Evolutionary conservation across 805 yeast genomes (phyloP), one percentile per base, ranked within the genome.

Genomic region (Grigorovia yakushimaensis): DNA sequence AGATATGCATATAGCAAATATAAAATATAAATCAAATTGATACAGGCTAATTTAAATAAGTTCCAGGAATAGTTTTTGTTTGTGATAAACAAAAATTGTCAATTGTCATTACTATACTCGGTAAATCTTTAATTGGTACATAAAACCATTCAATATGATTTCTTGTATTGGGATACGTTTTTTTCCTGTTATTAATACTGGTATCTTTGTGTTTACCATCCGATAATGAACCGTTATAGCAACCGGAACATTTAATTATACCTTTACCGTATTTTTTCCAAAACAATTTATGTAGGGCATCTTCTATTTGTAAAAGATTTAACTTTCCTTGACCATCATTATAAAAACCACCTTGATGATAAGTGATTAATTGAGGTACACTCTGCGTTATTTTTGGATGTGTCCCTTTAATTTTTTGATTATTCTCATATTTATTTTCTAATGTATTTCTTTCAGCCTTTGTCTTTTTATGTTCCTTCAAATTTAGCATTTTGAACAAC

Each of bases 251-350:
- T 47, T 56, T 50, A 18, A 61, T 48, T 5, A 57, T 37, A 0
- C 65, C 66, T 43, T 59, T 57, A 0, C 66, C 67, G 27, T 54
- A 61, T 39, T 52, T 51, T 43, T 55, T 51, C 67, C 66, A 61
- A 24, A 62, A 49, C 17, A 52, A 41, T n/a, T 47, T 47, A 39
- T 62, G 67, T 10, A 61, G 50, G 5, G 44, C 43, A 22, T 48
- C 44, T 45, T 62, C 67, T 19, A 59, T 50, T 19, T 50, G 51
- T 15, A 46, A 48, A 11, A 60, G 47, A 1, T 54, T 23, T 36
- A 46, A 41, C 2, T 46, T 42, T 7, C 58, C 55, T 22, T 47
- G 42, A 2, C 58, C 55, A 20, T 53, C 50, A 2, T 46, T 47
- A 38, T 52, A 57, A 43, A 58, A 61, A 1, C 64, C 66, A 9